Base-by-base conservation (phyloP, 2,329 filamentous ascomycete species). In the Exophiala sideris region DNA sequence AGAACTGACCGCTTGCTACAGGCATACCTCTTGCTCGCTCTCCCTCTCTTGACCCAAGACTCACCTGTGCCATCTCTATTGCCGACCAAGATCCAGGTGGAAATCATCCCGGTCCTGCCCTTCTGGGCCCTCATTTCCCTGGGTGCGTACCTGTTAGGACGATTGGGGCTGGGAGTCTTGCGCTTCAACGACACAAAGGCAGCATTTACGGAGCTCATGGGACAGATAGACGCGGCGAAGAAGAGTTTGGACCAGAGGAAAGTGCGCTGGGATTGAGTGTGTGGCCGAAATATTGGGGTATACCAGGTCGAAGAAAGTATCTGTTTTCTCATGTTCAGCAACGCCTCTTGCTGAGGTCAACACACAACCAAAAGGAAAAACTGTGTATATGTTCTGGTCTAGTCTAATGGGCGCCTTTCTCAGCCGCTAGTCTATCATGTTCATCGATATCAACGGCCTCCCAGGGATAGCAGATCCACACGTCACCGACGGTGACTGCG, bases 401-500 rank as follows among this genome's bases (percentile, higher is more conserved):
- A 38, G 32, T 38, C 50, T 48, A 62, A 14, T 54, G 50, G 39
- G 42, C 44, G 47, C 70, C 67, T 55, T 68, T 65, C 64, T 77
- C 71, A 58, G 75, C 75, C 14, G 90, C 88, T 54, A 86, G 70
- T 56, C 76, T 73, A 73, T 97, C 92, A 70, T 96, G 92, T 79
- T 91, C 89, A 24, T 95, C 90, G 68, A 97, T 96, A 70, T 96
- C 89, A 33, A 79, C 83, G 52, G 94, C 94, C 77, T 97, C 94
- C 94, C 94, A 99, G 12, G 94, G 94, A 75, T 99, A 99, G 80
- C 90, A 95, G 71, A 97, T 97, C 94, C 94, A 99, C 62, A 91
- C 86, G 73, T 99, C 92, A n/a, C 82, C 83, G 32, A 95, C 88
- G 5, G 92, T 97, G 68, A 87, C 79, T 18, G 94, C 90, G 18